Evolutionary conservation across 2,329 filamentous ascomycete species (phyloP).

Genomic region (Arthrobotrys iridis): DNA sequence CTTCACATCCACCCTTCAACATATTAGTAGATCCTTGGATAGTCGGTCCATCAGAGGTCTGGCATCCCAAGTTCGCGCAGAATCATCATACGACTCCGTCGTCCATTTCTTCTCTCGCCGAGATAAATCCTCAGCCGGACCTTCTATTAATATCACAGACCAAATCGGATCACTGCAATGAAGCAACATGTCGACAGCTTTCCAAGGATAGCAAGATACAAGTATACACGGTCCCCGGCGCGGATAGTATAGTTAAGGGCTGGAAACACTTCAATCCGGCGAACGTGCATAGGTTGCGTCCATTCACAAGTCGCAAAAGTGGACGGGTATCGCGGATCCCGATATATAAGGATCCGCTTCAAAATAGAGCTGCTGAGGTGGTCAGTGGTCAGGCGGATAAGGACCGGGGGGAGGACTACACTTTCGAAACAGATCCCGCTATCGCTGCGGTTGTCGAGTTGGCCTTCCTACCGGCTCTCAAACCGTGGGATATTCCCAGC

Average conservation of each 20-base stretch:
- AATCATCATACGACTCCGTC: conserved; percentile 68
- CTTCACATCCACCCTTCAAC: conserved; percentile 68
- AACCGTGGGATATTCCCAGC: conserved; percentile 56
- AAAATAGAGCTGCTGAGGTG: conserved; percentile 60
- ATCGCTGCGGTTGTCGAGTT: conserved; percentile 50
- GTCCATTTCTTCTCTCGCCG: conserved; percentile 69
- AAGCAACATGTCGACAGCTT: conserved; percentile 74
- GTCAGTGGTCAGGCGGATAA: conserved; percentile 58
- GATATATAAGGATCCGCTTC: conserved; percentile 64
- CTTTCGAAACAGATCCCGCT: conserved; percentile 59
- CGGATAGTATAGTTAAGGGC: conserved; percentile 72
- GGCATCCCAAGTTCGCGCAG: conserved; percentile 71
- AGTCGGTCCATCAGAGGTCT: conserved; percentile 69
- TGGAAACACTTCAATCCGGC: conserved; percentile 74
- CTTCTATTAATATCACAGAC: conserved; percentile 70
- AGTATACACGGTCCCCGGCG: conserved; percentile 63
- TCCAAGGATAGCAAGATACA: conserved; percentile 59
- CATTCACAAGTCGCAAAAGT: conserved; percentile 39
- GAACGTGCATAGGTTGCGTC: conserved; percentile 59
- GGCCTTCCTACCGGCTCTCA: conserved; percentile 53
- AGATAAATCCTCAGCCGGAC: conserved; percentile 67
- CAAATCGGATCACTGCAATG: conserved; percentile 76
- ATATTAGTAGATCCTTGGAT: conserved; percentile 80
- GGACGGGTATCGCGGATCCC: conserved; percentile 60
- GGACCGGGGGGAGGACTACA: conserved; percentile 61